Conservation (phyloP, 2,329 filamentous ascomycete genomes). For the Phyllosticta capitalensis region DNA sequence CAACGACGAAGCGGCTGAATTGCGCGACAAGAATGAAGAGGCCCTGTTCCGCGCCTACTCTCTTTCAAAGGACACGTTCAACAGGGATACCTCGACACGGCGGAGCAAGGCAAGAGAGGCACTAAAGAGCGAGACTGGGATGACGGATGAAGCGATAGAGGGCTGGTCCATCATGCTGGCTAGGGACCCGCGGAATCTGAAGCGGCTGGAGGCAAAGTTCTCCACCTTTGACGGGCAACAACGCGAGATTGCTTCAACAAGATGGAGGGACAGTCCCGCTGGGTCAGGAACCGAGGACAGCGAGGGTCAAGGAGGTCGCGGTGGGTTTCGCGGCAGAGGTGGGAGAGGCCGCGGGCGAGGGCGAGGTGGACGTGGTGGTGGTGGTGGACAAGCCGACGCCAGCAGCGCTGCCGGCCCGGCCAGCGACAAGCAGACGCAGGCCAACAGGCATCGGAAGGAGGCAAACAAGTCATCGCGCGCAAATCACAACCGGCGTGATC, state of each 20-base stretch:
- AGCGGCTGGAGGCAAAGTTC: constrained; percentile 62
- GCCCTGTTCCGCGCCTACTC: constrained; percentile 64
- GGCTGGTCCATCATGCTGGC: constrained; percentile 85
- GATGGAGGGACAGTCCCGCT: constrained; percentile 49
- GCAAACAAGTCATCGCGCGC: constrained; percentile 71
- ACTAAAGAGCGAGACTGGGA: constrained; percentile 66
- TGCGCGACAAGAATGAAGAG: constrained; percentile 54
- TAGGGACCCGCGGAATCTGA: constrained; percentile 59
- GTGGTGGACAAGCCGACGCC: constrained; percentile 24
- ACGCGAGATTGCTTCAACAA: constrained; percentile 52
- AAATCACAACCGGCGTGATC: constrained; percentile 77
- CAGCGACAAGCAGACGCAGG: constrained; percentile 62
- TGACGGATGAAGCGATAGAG: constrained; percentile 91
- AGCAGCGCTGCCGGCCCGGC: constrained; percentile 50
- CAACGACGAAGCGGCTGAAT: constrained; percentile 45
- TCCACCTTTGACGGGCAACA: constrained; percentile 58
- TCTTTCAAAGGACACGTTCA: constrained; percentile 55
- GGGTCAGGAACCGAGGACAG: constrained; percentile 50
- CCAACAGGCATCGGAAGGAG: constrained; percentile 67
- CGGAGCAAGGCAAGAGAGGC: constrained; percentile 52
- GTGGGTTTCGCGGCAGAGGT: constrained; percentile 38
- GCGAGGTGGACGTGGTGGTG: constrained; percentile 23
- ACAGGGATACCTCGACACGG: constrained; percentile 60
- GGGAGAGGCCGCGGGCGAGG: constrained; percentile 32
- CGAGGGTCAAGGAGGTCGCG: constrained; percentile 31